A percentile compares a stretch with the other conserved stretches of the same genome.
Conservation (phyloP, 108 stramenopile genomes). For the Conticribra weissflogii region DNA sequence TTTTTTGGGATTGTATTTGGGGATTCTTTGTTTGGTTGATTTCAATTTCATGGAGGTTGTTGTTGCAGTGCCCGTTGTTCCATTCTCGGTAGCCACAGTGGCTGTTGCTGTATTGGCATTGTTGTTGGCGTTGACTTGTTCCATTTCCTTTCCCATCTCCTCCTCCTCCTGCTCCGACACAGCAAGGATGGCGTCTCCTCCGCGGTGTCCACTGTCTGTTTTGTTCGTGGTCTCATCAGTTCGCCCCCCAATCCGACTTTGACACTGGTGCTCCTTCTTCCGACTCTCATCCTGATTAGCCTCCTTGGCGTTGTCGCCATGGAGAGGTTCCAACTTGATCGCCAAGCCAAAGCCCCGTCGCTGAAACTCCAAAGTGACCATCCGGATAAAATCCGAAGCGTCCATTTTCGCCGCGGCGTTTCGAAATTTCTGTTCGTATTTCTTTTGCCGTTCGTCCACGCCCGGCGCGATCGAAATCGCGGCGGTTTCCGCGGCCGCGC, state of each 20-base stretch:
- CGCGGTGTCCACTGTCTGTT: neutral
- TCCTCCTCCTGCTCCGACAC: neutral
- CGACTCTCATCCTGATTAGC: neutral
- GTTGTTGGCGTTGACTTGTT: neutral
- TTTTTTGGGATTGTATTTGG: no score
- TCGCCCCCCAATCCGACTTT: neutral
- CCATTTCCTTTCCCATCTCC: neutral
- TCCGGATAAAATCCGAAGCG: neutral
- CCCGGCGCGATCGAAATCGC: no score
- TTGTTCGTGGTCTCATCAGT: neutral
- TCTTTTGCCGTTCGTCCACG: no score
- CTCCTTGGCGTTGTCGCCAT: neutral
- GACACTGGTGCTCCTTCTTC: neutral
- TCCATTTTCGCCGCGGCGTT: neutral
- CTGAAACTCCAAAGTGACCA: neutral
- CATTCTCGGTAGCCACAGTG: neutral
- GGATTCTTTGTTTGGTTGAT: neutral
- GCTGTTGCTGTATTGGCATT: neutral
- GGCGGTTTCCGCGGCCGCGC: no score
- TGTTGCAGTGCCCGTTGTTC: neutral
- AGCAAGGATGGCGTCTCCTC: neutral
- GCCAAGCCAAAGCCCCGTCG: neutral
- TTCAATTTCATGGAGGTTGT: neutral
- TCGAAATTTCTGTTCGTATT: no score
- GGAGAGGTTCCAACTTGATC: neutral